Percentiles rank a stretch among this genome's conserved stretches.
Evolutionary conservation across 352 stramenopile genomes (phyloP).

Genomic region (Pythium oligandrum): DNA sequence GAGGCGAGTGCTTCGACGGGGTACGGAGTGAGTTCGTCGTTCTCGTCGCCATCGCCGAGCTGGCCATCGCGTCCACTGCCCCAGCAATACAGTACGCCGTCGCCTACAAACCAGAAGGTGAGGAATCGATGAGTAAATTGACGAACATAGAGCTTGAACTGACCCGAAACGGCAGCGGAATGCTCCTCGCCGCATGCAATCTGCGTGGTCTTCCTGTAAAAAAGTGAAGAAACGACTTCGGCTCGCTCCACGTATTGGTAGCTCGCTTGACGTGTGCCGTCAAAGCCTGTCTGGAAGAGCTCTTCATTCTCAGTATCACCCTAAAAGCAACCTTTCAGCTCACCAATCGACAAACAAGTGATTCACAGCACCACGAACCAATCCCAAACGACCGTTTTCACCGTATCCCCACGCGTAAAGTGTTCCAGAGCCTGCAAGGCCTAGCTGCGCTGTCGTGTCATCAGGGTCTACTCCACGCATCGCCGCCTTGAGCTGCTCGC

Average conservation of each 20-base stretch:
- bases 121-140: not conserved
- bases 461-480: slow-evolving; percentile 38
- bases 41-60: slow-evolving; percentile 51
- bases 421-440: slow-evolving; percentile 30
- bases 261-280: slow-evolving; percentile 54
- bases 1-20: slow-evolving; percentile 48
- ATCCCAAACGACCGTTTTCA: slow-evolving; percentile 55
- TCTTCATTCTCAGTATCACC: slow-evolving; percentile 65
- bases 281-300: slow-evolving; percentile 62
- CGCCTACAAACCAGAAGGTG: slow-evolving; percentile 21
- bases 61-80: slow-evolving; percentile 59
- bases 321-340: slow-evolving; percentile 12
- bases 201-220: slow-evolving; percentile 37
- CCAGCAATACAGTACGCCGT: slow-evolving; percentile 68
- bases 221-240: slow-evolving; percentile 41
- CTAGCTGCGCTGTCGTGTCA: slow-evolving; percentile 40
- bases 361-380: slow-evolving; percentile 25
- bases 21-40: slow-evolving; percentile 50
- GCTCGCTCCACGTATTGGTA: slow-evolving; percentile 55
- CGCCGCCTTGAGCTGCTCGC: slow-evolving; percentile 36
- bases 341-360: not conserved
- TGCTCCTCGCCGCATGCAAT: slow-evolving; percentile 66
- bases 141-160: slow-evolving; percentile 6
- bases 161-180: slow-evolving; percentile 57
- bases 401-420: slow-evolving; percentile 71